A percentile compares a stretch with the other conserved stretches of the same genome.
phyloP scores from a whole-genome alignment of 306 rosid species.

The Prunus mume region DNA sequence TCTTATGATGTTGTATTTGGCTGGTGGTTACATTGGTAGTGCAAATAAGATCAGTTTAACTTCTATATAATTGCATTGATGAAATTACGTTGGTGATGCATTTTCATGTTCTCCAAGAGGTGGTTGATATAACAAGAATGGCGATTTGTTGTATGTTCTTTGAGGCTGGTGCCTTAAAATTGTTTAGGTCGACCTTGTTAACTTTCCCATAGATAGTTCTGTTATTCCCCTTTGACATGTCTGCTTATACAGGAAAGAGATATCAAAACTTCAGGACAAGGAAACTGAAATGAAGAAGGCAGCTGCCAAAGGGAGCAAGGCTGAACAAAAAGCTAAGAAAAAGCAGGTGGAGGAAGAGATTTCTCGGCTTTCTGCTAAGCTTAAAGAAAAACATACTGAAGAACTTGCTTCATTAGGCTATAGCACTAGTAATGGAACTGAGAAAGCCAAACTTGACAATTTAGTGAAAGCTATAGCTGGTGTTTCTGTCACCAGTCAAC shows the following conservation, averaged over 20 bases:
- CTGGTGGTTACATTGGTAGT: not conserved
- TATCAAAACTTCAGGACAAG: constrained; percentile 68
- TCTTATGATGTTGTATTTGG: not conserved
- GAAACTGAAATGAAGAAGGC: constrained; percentile 77
- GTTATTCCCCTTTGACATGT: constrained; percentile 10
- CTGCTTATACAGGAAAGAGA: constrained; percentile 67
- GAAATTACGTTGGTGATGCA: not conserved
- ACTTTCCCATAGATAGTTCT: not conserved
- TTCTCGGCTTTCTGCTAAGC: constrained; percentile 64
- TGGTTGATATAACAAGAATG: not conserved
- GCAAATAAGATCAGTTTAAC: not conserved
- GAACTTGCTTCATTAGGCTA: constrained; percentile 77
- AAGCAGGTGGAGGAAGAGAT: constrained; percentile 94
- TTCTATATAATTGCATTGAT: not conserved
- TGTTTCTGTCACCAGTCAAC: constrained; percentile 58
- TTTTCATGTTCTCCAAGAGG: not conserved
- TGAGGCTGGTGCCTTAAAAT: constrained; percentile 8
- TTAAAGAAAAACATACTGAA: constrained; percentile 63
- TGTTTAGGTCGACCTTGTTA: not conserved
- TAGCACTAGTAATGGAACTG: constrained; percentile 43
- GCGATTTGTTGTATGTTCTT: not conserved
- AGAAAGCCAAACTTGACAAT: constrained; percentile 60
- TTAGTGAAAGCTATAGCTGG: constrained; percentile 90
- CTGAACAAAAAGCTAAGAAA: constrained; percentile 89
- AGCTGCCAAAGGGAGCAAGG: constrained; percentile 95